Percentiles rank a stretch among this genome's conserved stretches.
phyloP scores from a whole-genome alignment of 2,329 filamentous ascomycete species.

The Tolypocladium amazonense region DNA sequence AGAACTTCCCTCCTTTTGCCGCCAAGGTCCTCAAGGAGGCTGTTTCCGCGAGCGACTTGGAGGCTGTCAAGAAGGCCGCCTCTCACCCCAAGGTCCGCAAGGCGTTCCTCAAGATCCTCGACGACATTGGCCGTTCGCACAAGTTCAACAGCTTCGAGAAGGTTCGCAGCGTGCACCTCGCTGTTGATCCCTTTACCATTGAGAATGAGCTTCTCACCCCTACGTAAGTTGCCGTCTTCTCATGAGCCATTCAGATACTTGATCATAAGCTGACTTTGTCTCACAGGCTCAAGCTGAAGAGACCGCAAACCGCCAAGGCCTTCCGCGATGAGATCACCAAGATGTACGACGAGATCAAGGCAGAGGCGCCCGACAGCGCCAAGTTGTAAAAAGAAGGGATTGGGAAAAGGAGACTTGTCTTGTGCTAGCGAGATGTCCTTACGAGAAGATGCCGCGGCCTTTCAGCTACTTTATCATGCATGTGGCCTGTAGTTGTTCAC shows the following conservation, averaged over 20 bases:
- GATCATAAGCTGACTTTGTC: slow-evolving; percentile 6
- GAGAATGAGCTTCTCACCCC: slow-evolving; percentile 86
- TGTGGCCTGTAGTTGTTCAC: neutral
- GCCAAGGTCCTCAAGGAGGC: slow-evolving; percentile 62
- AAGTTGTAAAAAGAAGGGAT: slow-evolving; percentile 27
- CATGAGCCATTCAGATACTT: too few species aligned
- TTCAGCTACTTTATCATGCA: neutral
- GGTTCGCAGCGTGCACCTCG: slow-evolving; percentile 62
- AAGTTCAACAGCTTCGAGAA: slow-evolving; percentile 91
- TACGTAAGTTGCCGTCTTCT: slow-evolving; percentile 54
- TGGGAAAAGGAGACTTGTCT: neutral
- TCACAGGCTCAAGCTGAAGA: slow-evolving; percentile 47
- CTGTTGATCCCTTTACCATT: slow-evolving; percentile 82
- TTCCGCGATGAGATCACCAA: slow-evolving; percentile 42
- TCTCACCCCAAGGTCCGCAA: slow-evolving; percentile 60
- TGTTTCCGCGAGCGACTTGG: slow-evolving; percentile 53
- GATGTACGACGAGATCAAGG: slow-evolving; percentile 46
- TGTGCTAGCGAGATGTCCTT: neutral
- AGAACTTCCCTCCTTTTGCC: slow-evolving; percentile 71
- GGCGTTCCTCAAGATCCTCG: slow-evolving; percentile 69
- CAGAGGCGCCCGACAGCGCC: slow-evolving; percentile 25
- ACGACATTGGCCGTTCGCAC: slow-evolving; percentile 66
- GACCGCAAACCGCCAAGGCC: slow-evolving; percentile 42
- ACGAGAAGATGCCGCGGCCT: neutral
- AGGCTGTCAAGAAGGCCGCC: slow-evolving; percentile 55